A percentile compares a stretch with the other conserved stretches of the same genome.
phyloP scores from a whole-genome alignment of 768 basidiomycete species.

The Pulveroboletus frians region DNA sequence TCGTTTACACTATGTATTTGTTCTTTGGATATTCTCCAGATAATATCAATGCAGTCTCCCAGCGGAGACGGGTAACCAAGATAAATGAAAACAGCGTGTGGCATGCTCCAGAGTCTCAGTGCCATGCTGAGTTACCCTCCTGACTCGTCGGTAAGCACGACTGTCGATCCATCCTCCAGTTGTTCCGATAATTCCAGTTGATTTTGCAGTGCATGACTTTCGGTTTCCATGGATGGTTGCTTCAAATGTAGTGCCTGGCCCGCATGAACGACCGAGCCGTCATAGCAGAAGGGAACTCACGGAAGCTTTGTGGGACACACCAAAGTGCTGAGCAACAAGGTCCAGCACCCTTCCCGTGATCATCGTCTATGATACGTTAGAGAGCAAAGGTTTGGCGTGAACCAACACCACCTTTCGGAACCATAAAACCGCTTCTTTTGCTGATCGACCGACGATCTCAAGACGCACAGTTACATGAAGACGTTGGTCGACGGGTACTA shows the following conservation, averaged over 20 bases:
- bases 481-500: conserved; percentile 50
- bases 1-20: conserved; percentile 20
- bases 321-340: conserved; percentile 33
- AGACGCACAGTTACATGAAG: conserved; percentile 48
- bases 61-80: background rate
- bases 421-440: conserved; percentile 55
- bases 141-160: conserved; percentile 13
- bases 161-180: conserved; percentile 46
- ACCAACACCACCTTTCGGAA: conserved; percentile 53
- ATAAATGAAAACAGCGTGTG: background rate
- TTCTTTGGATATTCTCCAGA: conserved; percentile 1
- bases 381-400: background rate
- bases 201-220: conserved; percentile 38
- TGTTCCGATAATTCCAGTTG: conserved; percentile 45
- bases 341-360: conserved; percentile 62
- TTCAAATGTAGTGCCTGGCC: conserved; percentile 42
- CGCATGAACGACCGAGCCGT: conserved; percentile 14
- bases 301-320: conserved; percentile 3
- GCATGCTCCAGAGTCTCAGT: background rate
- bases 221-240: conserved; percentile 24
- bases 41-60: conserved; percentile 15
- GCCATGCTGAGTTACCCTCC: background rate
- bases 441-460: conserved; percentile 23
- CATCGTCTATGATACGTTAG: conserved; percentile 38
- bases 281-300: conserved; percentile 8